A percentile compares a stretch with the other conserved stretches of the same genome.
These are phyloP conservation scores for Schizochytrium sp. DNA, from an alignment of 108 stramenopile genomes.

Conservation along the genomic window DNA sequence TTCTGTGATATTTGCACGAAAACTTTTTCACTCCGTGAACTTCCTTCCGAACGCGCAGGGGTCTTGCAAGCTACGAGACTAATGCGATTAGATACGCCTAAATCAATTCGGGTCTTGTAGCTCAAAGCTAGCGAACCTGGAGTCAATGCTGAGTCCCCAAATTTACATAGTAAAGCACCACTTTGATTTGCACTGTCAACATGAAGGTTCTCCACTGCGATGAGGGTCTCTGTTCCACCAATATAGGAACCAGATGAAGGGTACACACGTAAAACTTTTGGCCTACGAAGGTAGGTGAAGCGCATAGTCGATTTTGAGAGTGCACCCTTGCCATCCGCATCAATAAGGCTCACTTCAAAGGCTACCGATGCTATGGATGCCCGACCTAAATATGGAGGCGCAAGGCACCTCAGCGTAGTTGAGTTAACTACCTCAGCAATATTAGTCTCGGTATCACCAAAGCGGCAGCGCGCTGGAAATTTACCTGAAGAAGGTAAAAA, in stretches of 20 bases:
- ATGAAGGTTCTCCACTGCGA: background rate
- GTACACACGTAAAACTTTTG: background rate
- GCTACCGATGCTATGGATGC: background rate
- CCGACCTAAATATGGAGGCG: background rate
- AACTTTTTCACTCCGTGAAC: background rate
- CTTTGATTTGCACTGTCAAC: background rate
- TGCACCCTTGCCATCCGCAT: background rate
- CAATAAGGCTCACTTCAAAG: background rate
- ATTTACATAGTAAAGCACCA: background rate
- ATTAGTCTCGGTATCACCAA: background rate
- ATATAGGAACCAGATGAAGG: background rate
- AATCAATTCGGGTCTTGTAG: background rate
- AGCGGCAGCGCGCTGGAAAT: background rate
- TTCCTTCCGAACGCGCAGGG: background rate
- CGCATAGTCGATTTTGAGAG: background rate
- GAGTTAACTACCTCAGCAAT: background rate
- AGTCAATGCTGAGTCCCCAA: background rate
- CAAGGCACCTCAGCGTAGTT: background rate
- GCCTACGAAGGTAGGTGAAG: background rate
- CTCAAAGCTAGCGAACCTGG: background rate
- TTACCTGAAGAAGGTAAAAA: background rate
- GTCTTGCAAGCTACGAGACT: background rate
- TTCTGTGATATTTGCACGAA: conserved; percentile 1
- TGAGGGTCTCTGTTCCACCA: background rate
- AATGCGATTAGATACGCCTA: background rate